phyloP scores from a whole-genome alignment of 805 yeast genomes.

The Candida verbasci region DNA sequence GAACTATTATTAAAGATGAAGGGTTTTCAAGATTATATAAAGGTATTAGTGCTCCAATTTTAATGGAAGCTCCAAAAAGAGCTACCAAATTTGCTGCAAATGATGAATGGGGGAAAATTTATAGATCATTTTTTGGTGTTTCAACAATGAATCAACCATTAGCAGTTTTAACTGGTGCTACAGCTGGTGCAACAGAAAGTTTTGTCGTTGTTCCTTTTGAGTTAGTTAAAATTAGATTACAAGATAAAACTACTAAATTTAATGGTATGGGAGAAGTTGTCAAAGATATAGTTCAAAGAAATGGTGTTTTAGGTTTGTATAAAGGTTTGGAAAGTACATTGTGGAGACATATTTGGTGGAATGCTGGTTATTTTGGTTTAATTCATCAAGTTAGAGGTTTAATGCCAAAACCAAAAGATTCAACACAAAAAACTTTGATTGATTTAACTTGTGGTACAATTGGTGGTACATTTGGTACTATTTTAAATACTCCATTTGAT shows the following conservation, averaged over 20 bases:
- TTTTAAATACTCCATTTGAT: slow-evolving; percentile 93
- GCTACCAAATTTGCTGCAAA: slow-evolving; percentile 98
- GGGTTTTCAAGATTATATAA: slow-evolving; percentile 82
- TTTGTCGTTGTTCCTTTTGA: slow-evolving; percentile 98
- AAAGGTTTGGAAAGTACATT: slow-evolving; percentile 95
- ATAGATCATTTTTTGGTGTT: slow-evolving; percentile 67
- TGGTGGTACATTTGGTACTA: slow-evolving; percentile 97
- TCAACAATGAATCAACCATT: slow-evolving; percentile 70
- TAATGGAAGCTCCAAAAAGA: slow-evolving; percentile 99
- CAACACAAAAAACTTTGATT: slow-evolving; percentile 73
- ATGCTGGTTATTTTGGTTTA: slow-evolving; percentile 96
- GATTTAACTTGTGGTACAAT: slow-evolving; percentile 90
- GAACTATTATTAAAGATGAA: slow-evolving; percentile 79
- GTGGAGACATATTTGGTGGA: slow-evolving; percentile 97
- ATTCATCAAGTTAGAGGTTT: slow-evolving; percentile 80
- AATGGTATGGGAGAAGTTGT: slow-evolving; percentile 83
- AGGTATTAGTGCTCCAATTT: slow-evolving; percentile 93
- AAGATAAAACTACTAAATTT: slow-evolving; percentile 79
- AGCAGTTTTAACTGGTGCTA: slow-evolving; percentile 91
- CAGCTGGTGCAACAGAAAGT: slow-evolving; percentile 96
- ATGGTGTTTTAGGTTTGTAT: slow-evolving; percentile 82
- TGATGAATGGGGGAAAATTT: slow-evolving; percentile 91
- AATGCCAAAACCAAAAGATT: slow-evolving; percentile 71
- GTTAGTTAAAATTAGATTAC: slow-evolving; percentile 89
- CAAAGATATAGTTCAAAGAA: slow-evolving; percentile 59